Evolutionary conservation across 495 filamentous ascomycete genomes (phyloP), one percentile per base, ranked within the genome.

Genomic region (Xylaria curta): DNA sequence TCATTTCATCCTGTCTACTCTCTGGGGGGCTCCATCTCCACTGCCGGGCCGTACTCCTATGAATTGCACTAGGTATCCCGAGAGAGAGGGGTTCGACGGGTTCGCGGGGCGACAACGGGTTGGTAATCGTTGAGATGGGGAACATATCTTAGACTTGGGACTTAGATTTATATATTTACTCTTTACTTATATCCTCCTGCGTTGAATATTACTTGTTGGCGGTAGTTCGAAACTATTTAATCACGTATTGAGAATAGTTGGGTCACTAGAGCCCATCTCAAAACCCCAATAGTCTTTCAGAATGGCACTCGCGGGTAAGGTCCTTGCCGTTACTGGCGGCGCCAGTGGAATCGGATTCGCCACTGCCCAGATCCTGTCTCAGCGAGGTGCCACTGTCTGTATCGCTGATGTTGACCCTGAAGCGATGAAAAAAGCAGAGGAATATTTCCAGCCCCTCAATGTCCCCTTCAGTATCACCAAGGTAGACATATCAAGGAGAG

Each of bases 321-420:
- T 88, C 66, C 85, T 87, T 74, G 84, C 83, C 51, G 74, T 89
- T 40, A 89, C 88, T 31, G 88, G 88, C 56, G 86, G 83, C 15
- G 82, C 86, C 2, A 83, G 80, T 46, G 88, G 88, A 10, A 89
- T 89, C 61, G 88, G 87, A n/a, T 79, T 87, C 31, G 85, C 86
- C n/a, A 86, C 87, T 28, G 83, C 87, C 60, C 80, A 83, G 42
- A 83, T 85, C 42, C 77, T 89, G 21, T 82, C 85, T 58, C 73
- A 74, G 38, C 79, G 79, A 17, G 88, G 88, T 47, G 87, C 86
- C 10, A 78, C 71, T 7, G 80, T 90, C 56, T 85, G 86, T 10
- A 78, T 89, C 56, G 85, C 86, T 26, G 88, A 89, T 69, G 75
- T 89, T 56, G 79, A 83, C 51, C 51, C 76, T 0, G 69, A 72